Evolutionary conservation across 371 early-diverging fungal genomes (phyloP), one percentile per base, ranked within the genome.

Genomic region (Lichtheimia hyalospora): DNA sequence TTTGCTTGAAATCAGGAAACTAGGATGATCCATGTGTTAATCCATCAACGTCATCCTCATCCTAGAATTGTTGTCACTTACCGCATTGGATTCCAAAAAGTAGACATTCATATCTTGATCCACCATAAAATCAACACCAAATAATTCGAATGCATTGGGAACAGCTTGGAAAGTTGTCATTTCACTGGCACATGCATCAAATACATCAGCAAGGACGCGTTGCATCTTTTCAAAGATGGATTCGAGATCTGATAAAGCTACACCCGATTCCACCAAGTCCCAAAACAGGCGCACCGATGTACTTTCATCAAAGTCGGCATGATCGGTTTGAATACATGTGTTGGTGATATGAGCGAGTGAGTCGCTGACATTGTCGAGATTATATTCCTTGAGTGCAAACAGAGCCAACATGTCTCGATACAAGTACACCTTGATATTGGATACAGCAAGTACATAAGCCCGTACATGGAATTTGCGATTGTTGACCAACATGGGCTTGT

Each of bases 1-100:
- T 89, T 62, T 89, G 90, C 60, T 87, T 87, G 61, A 89, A 89
- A 67, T 89, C 90, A 10, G 90, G 90, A 54, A 82, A 89, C 76
- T 74, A 62, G n/a, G n/a, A n/a, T n/a, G n/a, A n/a, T 48, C 40
- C 10, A 13, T 20, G 51, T 21, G 25, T 79, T 69, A 23, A 70
- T 70, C 6, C 3, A 10, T 28, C 12, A 42, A 34, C 25, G 5
- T 5, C 3, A 25, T 25, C n/a, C n/a, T 25, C 25, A 25, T 25
- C 5, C 2, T 25, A 25, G 25, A 25, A 3, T 34, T 34, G 25
- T 25, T 25, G 5, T 25, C 28, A 66, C 72, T 69, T 73, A 76
- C 79, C 12, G 90, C 88, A 62, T 89, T 89, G 20, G 89, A 86
- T 60, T 89, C 89, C 44, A 89, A 70, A 55, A 88, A 77, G 43